These are phyloP conservation scores for Basipetospora chlamydospora DNA, from an alignment of 2,329 filamentous ascomycete species.

Conservation along the genomic window DNA sequence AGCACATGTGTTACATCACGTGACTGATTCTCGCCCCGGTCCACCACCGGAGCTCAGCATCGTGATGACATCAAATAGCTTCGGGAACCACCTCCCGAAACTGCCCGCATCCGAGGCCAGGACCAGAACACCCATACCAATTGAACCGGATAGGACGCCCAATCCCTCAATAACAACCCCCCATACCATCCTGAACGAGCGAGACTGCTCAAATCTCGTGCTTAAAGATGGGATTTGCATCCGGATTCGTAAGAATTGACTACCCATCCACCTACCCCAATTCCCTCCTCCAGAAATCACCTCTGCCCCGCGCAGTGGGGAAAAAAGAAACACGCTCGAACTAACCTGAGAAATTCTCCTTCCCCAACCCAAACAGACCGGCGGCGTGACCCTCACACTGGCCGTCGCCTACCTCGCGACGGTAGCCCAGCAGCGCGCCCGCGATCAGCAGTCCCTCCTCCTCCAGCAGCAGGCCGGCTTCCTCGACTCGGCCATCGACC, in stretches of 20 bases:
- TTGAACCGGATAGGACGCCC: no score
- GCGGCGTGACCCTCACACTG: slow-evolving; percentile 62
- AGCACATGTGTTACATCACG: no score
- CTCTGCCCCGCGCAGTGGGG: no score
- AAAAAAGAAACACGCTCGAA: not conserved
- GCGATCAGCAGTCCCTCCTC: slow-evolving; percentile 40
- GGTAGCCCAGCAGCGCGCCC: slow-evolving; percentile 54
- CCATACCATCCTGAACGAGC: not conserved
- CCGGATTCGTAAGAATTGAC: slow-evolving; percentile 65
- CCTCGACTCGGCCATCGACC: slow-evolving; percentile 36
- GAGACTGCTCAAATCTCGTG: no score
- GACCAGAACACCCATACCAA: no score
- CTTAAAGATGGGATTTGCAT: slow-evolving; percentile 60
- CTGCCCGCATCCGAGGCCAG: no score
- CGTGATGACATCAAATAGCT: no score
- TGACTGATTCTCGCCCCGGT: no score
- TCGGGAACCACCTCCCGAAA: no score
- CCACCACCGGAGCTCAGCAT: no score
- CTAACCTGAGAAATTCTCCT: not conserved
- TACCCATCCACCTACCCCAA: not conserved
- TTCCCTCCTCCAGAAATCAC: not conserved
- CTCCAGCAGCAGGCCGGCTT: slow-evolving; percentile 42
- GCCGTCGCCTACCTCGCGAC: slow-evolving; percentile 58
- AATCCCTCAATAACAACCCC: not conserved
- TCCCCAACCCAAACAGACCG: slow-evolving; percentile 38